Conservation (phyloP, 345 rosid species). For the Eucalyptus urophylla region DNA sequence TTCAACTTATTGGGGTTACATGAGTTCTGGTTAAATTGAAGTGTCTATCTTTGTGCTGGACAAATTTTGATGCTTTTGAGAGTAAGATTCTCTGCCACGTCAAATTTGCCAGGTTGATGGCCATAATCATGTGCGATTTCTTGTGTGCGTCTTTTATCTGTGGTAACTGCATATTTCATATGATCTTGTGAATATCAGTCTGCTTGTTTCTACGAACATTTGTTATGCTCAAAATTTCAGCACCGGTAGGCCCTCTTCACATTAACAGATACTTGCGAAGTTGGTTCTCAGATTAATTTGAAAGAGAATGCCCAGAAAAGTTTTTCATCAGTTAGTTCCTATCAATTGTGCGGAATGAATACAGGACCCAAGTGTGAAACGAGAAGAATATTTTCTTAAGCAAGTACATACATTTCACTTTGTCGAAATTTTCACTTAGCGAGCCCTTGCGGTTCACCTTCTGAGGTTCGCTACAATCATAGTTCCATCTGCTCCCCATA, state of each 20-base stretch:
- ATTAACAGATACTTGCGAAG: not conserved
- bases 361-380: not conserved
- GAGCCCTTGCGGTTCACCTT: not conserved
- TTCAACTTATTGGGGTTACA: not conserved
- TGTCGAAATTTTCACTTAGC: not conserved
- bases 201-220: not conserved
- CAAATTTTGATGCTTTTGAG: not conserved
- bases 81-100: not conserved
- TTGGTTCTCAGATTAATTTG: not conserved
- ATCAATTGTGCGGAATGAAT: not conserved
- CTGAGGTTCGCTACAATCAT: not conserved
- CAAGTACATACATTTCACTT: not conserved
- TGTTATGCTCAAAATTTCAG: not conserved
- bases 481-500: not conserved
- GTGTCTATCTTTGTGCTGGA: not conserved
- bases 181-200: not conserved
- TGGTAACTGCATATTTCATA: not conserved
- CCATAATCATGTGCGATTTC: not conserved
- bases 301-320: not conserved
- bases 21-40: not conserved
- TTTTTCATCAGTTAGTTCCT: not conserved
- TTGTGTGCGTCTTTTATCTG: not conserved
- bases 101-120: not conserved
- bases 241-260: not conserved
- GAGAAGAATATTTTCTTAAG: not conserved